Base-by-base conservation (phyloP, 768 basidiomycete species). In the Leucocoprinus sp. region DNA sequence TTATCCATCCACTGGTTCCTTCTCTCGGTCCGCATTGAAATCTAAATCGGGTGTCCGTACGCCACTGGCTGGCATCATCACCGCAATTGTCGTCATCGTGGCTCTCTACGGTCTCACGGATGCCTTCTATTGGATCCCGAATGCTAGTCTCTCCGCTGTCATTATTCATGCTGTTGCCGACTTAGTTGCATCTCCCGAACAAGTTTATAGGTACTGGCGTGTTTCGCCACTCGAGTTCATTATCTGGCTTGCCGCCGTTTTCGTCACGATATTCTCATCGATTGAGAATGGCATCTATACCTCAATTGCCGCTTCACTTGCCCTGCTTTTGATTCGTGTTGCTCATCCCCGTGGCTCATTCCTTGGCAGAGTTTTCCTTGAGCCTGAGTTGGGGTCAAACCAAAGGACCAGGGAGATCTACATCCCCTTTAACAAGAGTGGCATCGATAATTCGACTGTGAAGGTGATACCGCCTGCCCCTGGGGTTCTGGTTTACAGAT, bases 21-120 rank as follows among this genome's bases (percentile, higher is more conserved):
- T 99, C 76, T 96, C 93, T 29, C 87, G 96, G n/a, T 88, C 93
- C 2, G 96, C 96, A 2, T 70, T 99, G 58, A 93, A 96, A 65
- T 81, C 88, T 23, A 97, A 95, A 63, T 93, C 90, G 0, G 96
- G 96, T 38, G 95, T 98, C n/a, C 80, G 95, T 42, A 98, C 96
- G 2, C 96, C 96, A 6, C 72, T 83, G 8, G 92, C 88, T 8
- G 96, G 96, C 46, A 72, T 93, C 48, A 59, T 86, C 53, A 85
- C 91, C 17, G 84, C 89, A 21, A 61, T 95, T 28, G 82, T 93
- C 36, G 95, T 98, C 54, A 74, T 98, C 46, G 83, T 97, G 48
- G 92, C 96, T 0, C 68, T 99, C 7, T 99, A 99, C 60, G 95
- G 93, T 29, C 74, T 98, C 33, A 95, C 95, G 0, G 78, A 80